Percentiles rank a stretch among this genome's conserved stretches.
These are phyloP conservation scores for Capsaspora owczarzaki DNA, from an alignment of 78 protist species.

Conservation along the genomic window DNA sequence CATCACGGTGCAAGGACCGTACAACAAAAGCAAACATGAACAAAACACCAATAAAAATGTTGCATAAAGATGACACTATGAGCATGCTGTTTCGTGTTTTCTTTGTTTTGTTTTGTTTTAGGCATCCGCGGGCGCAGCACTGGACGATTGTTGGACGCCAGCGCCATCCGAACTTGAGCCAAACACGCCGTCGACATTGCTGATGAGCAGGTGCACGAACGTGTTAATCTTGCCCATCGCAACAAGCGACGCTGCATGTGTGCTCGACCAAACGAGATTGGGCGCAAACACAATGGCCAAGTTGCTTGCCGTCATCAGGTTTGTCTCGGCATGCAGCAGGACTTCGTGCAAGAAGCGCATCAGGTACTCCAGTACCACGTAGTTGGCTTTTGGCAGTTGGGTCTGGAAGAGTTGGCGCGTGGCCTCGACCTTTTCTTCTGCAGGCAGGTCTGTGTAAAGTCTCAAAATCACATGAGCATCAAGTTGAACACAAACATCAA, in stretches of 20 bases:
- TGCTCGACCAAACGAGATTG: not conserved
- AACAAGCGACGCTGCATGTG: not conserved
- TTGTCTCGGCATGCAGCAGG: not conserved
- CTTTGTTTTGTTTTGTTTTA: too few relatives aligned
- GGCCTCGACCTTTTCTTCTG: not conserved
- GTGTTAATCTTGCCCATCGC: not conserved
- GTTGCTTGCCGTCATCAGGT: not conserved
- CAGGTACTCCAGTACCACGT: not conserved
- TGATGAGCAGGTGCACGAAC: not conserved
- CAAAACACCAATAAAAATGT: too few relatives aligned
- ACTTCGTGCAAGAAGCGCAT: not conserved
- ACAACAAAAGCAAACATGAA: too few relatives aligned
- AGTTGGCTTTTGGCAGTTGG: not conserved
- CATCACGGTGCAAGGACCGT: too few relatives aligned
- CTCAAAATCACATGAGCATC: not conserved
- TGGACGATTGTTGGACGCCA: too few relatives aligned
- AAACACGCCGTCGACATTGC: too few relatives aligned
- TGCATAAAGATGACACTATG: too few relatives aligned
- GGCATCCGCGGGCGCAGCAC: too few relatives aligned
- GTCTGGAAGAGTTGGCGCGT: not conserved
- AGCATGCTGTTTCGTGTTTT: too few relatives aligned
- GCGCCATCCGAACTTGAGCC: too few relatives aligned
- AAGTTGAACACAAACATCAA: not conserved
- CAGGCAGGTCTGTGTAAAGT: too few relatives aligned
- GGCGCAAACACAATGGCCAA: slow-evolving; percentile 3